Evolutionary conservation across 2,329 filamentous ascomycete species (phyloP).

Genomic region (Cadophora sp.): DNA sequence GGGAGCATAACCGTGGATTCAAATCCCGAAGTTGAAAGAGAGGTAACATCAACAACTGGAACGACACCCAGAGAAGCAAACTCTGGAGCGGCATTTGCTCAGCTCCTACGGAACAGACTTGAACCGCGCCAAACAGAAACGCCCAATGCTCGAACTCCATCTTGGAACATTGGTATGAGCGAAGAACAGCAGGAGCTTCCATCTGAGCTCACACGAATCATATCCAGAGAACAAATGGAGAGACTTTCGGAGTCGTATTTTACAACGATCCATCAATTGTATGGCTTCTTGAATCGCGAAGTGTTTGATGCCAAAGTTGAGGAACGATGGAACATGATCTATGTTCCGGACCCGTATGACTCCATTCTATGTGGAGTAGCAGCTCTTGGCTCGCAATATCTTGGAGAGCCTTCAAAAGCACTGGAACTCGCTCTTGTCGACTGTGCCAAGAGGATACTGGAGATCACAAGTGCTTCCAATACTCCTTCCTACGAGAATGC

Average conservation of each 20-base stretch:
- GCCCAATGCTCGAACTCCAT: background rate
- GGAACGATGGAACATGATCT: conserved; percentile 16
- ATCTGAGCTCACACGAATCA: conserved; percentile 12
- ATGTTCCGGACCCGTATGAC: conserved; percentile 16
- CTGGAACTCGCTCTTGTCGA: conserved; percentile 12
- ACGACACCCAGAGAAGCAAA: conserved; percentile 15
- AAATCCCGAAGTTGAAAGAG: background rate
- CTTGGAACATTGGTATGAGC: conserved; percentile 19
- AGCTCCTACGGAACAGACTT: conserved; percentile 11
- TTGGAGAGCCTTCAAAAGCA: conserved; percentile 10
- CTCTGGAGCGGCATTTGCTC: conserved; percentile 10
- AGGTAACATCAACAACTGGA: background rate
- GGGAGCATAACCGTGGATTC: background rate
- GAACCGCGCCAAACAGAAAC: conserved; percentile 15
- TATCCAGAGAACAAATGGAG: conserved; percentile 15
- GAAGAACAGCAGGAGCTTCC: conserved; percentile 17
- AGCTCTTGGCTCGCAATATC: conserved; percentile 18
- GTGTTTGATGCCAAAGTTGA: conserved; percentile 17
- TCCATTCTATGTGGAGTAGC: conserved; percentile 19
- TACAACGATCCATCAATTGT: conserved; percentile 13
- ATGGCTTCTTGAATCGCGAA: conserved; percentile 16
- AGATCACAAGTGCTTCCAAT: conserved; percentile 18
- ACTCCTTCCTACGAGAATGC: conserved; percentile 17
- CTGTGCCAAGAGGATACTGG: conserved; percentile 18
- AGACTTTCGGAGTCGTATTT: conserved; percentile 16